Base-by-base conservation (phyloP, 2,329 filamentous ascomycete species). In the Hymenoscyphus fraxineus region DNA sequence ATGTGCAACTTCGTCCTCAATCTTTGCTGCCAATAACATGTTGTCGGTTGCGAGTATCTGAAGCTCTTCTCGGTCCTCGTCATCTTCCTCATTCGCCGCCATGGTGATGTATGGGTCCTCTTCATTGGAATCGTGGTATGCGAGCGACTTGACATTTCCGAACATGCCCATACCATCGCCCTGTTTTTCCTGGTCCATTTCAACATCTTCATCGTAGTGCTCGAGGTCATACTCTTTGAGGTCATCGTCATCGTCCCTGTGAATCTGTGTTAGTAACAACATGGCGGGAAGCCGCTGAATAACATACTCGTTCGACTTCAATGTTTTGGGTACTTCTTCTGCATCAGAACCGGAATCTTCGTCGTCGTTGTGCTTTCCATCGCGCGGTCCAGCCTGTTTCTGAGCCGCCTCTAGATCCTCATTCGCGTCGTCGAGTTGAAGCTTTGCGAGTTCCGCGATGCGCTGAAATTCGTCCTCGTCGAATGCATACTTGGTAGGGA, bases 101-200 rank as follows among this genome's bases (percentile, higher is more conserved):
- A 99, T 83, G 56, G 94, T 97, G 75, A 99, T 95, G 78, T 99
- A 99, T 0, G 95, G 95, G 74, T 99, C 95, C 62, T 97, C 92
- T 74, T 94, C 91, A 78, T 97, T 95, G 67, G 92, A 92, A 70
- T 93, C 88, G 80, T 99, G 93, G 79, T 97, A 99, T 15, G 93
- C 91, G 32, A 99, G 82, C 38, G 92, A 93, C 78, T 95, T 96
- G 75, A 96, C 86, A 75, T 97, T 97, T 74, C 93, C 93, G 76
- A 99, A 98, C 85, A 97, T 97, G 72, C 88, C 89, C 83, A 95
- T 89, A 62, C 88, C 85, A 73, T 92, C 88, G 59, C 85, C 87
- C 19, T 79, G 78, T 27, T 81, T 82, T 22, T 80, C 81, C 65
- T 91, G 85, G 38, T 87, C 88, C 1, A 85, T 83, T 15, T 85